Evolutionary conservation across 2,329 filamentous ascomycete species (phyloP), one percentile per base, ranked within the genome.

Genomic region (Delphinella strobiligena): DNA sequence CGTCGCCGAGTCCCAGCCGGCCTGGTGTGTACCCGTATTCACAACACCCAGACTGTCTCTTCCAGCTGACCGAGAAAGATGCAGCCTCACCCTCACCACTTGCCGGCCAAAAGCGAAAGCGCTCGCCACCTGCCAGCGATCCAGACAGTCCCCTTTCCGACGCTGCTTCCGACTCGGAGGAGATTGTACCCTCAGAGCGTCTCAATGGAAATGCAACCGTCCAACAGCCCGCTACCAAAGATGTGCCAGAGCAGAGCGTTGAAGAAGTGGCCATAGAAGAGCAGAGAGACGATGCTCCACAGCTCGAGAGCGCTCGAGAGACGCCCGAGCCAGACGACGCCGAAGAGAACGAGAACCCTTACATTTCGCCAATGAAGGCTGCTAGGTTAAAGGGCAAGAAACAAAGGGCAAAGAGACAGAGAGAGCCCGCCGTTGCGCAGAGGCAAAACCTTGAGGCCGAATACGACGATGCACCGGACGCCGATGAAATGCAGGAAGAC

Each of bases 51-150:
- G n/a, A n/a, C n/a, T n/a, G n/a, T n/a, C n/a, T n/a, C n/a, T n/a
- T n/a, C n/a, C n/a, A n/a, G n/a, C n/a, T n/a, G n/a, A n/a, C n/a
- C n/a, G n/a, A n/a, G n/a, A n/a, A n/a, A n/a, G n/a, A n/a, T 27
- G 22, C 27, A 40, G 31, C 18, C 4, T 34, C 29, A 17, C 38
- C 41, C 5, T 4, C 38, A 36, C 42, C 38, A 18, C 19, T 44
- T 16, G 40, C 45, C 52, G 55, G 54, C 32, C 51, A 51, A 47
- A 69, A 69, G 47, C 58, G 67, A 31, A 70, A 69, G 49, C 58
- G 67, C 39, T 54, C 62, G 61, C 59, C 37, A 54, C 53, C 29
- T 58, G 22, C 37, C 11, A 46, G 42, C 27, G 38, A 40, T 15
- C 36, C 55, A 30, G 54, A 55, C 12, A 65, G 60, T 46, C 56